Evolutionary conservation across 2,329 filamentous ascomycete genomes (phyloP).

Genomic region (Calonectria leucothoes): DNA sequence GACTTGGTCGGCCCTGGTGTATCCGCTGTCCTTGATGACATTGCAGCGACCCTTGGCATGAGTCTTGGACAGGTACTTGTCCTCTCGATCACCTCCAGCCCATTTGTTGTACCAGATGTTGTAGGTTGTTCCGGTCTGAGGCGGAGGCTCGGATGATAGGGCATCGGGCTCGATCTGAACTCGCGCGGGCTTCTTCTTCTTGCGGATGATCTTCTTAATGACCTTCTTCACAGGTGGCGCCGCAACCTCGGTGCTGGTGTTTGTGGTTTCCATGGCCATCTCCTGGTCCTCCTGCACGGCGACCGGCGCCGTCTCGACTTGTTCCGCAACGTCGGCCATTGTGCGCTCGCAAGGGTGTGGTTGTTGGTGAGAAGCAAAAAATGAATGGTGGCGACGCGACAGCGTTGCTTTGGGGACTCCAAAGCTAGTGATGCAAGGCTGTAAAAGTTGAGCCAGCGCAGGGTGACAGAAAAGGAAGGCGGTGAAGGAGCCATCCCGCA

Average conservation of each 20-base stretch:
- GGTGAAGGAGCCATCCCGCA: conserved; percentile 37
- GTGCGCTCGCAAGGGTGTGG: conserved; percentile 1
- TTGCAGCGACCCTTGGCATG: conserved; percentile 89
- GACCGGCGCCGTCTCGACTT: conserved; percentile 40
- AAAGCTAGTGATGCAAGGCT: conserved; percentile 41
- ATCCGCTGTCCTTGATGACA: conserved; percentile 81
- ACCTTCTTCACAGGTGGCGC: conserved; percentile 67
- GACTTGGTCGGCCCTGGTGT: conserved; percentile 81
- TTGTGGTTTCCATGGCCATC: conserved; percentile 51
- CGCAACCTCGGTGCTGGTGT: conserved; percentile 57
- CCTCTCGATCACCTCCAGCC: conserved; percentile 94
- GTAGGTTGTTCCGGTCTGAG: conserved; percentile 94
- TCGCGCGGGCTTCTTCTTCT: conserved; percentile 89
- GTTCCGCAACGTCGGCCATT: conserved; percentile 49
- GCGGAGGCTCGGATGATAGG: conserved; percentile 85
- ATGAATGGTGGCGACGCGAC: conserved; percentile 36
- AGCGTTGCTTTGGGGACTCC: conserved; percentile 31
- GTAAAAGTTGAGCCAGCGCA: conserved; percentile 32
- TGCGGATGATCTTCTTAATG: conserved; percentile 89
- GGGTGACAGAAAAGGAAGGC: conserved; percentile 39
- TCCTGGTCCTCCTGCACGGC: conserved; percentile 42
- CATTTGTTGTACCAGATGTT: conserved; percentile 99
- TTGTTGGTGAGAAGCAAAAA: conserved; percentile 16
- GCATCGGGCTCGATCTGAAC: conserved; percentile 89
- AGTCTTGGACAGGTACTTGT: conserved; percentile 87